Conservation (phyloP, 148 eudicot genomes). For the Selenicereus undatus region DNA sequence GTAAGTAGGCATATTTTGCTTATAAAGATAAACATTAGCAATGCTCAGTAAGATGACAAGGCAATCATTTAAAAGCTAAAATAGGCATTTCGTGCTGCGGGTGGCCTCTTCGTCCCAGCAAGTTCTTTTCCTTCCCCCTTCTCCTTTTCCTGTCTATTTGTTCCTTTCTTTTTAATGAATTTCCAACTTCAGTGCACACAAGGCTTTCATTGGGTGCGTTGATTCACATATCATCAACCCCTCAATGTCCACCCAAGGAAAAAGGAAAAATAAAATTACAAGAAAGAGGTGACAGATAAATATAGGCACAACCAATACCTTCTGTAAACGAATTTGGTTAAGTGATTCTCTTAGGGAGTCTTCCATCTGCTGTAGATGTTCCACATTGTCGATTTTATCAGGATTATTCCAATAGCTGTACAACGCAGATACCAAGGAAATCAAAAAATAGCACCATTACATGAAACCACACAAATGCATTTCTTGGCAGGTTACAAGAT, state of each 20-base stretch:
- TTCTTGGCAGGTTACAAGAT: not conserved
- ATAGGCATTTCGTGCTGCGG: too few relatives aligned
- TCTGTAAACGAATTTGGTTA: conserved; percentile 53
- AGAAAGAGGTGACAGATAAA: not conserved
- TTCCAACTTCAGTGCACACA: not conserved
- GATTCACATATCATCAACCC: not conserved
- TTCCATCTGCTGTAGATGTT: conserved; percentile 84
- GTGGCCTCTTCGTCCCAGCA: not conserved
- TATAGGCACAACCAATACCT: conserved; percentile 45
- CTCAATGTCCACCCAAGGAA: not conserved
- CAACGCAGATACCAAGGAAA: conserved; percentile 6
- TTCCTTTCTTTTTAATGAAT: not conserved
- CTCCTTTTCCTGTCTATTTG: not conserved
- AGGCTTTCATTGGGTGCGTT: not conserved
- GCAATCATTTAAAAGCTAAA: too few relatives aligned
- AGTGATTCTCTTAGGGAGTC: conserved; percentile 65
- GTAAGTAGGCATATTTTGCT: not conserved
- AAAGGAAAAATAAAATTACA: not conserved
- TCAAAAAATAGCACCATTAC: not conserved
- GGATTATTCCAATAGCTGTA: conserved; percentile 86
- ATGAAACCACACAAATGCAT: not conserved
- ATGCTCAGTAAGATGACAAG: too few relatives aligned
- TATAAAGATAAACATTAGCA: too few relatives aligned
- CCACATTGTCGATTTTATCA: conserved; percentile 71
- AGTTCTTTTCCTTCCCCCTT: not conserved